These are phyloP conservation scores for Rhynchosporium agropyri DNA, from an alignment of 2,329 filamentous ascomycete genomes.

Conservation along the genomic window DNA sequence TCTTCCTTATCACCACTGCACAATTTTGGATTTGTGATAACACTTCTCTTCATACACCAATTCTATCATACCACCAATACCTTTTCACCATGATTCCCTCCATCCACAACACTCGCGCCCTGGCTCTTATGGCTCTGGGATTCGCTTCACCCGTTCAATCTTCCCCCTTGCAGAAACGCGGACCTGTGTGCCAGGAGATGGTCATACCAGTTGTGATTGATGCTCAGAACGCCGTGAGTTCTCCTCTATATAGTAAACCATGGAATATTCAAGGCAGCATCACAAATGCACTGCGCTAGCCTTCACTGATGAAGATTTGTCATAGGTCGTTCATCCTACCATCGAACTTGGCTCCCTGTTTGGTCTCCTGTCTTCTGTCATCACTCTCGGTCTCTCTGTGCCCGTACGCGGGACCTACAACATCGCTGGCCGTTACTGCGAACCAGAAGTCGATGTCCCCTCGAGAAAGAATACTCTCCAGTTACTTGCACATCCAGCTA, in stretches of 20 bases:
- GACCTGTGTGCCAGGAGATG: conserved; percentile 21
- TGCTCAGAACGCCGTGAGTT: conserved; percentile 18
- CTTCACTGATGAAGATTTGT: not conserved
- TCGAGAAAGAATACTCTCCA: conserved; percentile 24
- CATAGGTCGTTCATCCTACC: conserved; percentile 13
- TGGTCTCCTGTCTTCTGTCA: conserved; percentile 14
- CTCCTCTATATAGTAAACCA: not conserved
- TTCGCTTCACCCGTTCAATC: not conserved
- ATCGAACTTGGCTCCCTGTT: conserved; percentile 13
- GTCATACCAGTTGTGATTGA: conserved; percentile 25
- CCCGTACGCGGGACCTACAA: conserved; percentile 19
- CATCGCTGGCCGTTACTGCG: conserved; percentile 26
- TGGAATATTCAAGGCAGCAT: not conserved
- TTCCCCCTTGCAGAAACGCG: conserved; percentile 11
- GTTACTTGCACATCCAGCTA: conserved; percentile 26
- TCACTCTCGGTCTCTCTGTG: conserved; percentile 15
- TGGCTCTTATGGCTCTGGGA: not conserved
- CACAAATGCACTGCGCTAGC: not conserved
- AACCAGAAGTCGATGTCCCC: conserved; percentile 26
- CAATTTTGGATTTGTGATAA: conserved; percentile 17
- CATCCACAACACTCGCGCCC: not conserved
- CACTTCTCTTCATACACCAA: conserved; percentile 14
- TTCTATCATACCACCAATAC: conserved; percentile 11
- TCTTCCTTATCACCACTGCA: conserved; percentile 7
- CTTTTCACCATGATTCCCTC: conserved; percentile 3